Conservation (phyloP, 768 basidiomycete genomes). For the Russula emetica region DNA sequence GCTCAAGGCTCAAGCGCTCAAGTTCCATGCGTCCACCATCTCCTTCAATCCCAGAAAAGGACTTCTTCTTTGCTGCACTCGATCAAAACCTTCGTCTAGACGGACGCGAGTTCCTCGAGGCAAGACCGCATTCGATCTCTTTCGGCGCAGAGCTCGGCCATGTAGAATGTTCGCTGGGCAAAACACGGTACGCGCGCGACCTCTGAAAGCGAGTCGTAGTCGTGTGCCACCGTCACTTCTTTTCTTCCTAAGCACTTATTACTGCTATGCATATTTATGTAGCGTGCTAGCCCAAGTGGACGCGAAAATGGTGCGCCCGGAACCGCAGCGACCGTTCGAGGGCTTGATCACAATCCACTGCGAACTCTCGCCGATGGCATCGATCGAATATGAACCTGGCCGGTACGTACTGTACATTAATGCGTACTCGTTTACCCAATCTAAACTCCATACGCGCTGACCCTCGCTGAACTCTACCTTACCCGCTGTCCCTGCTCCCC, state of each 20-base stretch:
- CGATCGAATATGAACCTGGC: conserved; percentile 84
- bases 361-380: conserved; percentile 98
- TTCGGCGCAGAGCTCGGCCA: conserved; percentile 86
- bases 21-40: conserved; percentile 54
- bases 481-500: conserved; percentile 14
- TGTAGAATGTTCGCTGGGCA: conserved; percentile 82
- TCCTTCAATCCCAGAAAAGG: conserved; percentile 85
- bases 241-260: no score
- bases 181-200: conserved; percentile 58
- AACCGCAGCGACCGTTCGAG: conserved; percentile 85
- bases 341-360: conserved; percentile 85
- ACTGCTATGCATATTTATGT: no score
- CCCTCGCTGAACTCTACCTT: conserved; percentile 36
- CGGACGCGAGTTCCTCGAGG: conserved; percentile 66
- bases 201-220: no score
- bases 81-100: conserved; percentile 77
- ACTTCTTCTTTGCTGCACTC: conserved; percentile 76
- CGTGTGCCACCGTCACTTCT: no score
- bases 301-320: conserved; percentile 86
- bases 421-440: no score
- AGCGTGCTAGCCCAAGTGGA: conserved; percentile 87
- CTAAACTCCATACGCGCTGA: no score
- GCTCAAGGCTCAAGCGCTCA: no score
- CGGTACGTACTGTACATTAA: conserved; percentile 53
- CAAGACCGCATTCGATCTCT: conserved; percentile 57